Evolutionary conservation across 1,284 basidiomycete genomes (phyloP).

Genomic region (Trichosporon inkin): DNA sequence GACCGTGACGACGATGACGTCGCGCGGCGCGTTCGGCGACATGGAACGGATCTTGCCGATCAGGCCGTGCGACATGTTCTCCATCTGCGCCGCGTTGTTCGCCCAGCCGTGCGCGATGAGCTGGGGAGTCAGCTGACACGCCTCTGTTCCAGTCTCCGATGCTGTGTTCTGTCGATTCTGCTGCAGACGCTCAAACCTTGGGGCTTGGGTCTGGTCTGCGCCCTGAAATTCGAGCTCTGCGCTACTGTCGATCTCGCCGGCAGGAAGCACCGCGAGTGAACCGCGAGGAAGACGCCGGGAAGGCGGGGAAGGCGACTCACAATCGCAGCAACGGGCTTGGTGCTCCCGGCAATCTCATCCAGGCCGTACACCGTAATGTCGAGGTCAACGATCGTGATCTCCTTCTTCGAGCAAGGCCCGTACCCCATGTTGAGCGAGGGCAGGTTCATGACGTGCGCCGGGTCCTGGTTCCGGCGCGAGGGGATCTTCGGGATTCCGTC

Average conservation of each 20-base stretch:
- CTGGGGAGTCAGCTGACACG: conserved; percentile 7
- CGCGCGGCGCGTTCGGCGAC: conserved; percentile 23
- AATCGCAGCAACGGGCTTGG: conserved; percentile 30
- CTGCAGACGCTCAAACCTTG: too few species aligned
- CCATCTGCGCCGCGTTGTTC: conserved; percentile 27
- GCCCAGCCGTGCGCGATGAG: conserved; percentile 22
- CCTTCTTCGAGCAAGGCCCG: conserved; percentile 16
- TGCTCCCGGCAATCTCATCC: conserved; percentile 34
- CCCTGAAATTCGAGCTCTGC: too few species aligned
- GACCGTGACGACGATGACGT: conserved; percentile 46
- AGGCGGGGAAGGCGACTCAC: too few species aligned
- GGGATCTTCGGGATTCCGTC: conserved; percentile 18
- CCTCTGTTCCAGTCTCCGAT: too few species aligned
- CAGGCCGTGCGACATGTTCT: conserved; percentile 39
- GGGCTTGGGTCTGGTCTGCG: too few species aligned
- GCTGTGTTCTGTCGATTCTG: too few species aligned
- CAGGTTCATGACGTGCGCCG: conserved; percentile 29
- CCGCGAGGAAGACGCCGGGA: too few species aligned
- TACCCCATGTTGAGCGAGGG: conserved; percentile 31
- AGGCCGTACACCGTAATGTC: conserved; percentile 38
- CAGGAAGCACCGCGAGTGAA: too few species aligned
- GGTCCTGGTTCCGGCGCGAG: conserved; percentile 23
- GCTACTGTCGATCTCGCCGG: too few species aligned
- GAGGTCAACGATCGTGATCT: conserved; percentile 34
- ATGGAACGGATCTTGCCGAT: conserved; percentile 30